Evolutionary conservation across 805 yeast genomes (phyloP).

Genomic region (Saturnispora gosingensis): DNA sequence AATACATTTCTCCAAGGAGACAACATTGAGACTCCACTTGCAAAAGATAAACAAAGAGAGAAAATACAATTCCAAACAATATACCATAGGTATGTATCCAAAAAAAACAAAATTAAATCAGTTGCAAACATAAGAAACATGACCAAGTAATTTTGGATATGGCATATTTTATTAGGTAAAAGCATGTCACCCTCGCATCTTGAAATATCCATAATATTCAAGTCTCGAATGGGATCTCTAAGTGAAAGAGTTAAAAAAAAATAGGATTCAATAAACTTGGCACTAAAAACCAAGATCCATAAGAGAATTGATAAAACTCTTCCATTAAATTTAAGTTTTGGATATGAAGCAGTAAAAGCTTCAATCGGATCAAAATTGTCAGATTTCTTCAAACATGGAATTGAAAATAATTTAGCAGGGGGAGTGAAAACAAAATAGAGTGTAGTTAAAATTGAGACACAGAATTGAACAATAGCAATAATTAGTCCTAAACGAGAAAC

Average conservation of each 20-base stretch:
- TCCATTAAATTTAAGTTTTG: constrained; percentile 31
- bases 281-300: constrained; percentile 40
- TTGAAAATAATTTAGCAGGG: constrained; percentile 26
- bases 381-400: constrained; percentile 15
- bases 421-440: constrained; percentile 35
- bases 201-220: constrained; percentile 34
- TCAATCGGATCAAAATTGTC: constrained; percentile 29
- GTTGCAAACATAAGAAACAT: constrained; percentile 34
- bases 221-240: constrained; percentile 42
- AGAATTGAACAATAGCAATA: constrained; percentile 35
- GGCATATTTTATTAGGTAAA: constrained; percentile 35
- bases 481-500: constrained; percentile 29
- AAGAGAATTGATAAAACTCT: constrained; percentile 33
- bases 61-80: constrained; percentile 45
- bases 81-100: constrained; percentile 52
- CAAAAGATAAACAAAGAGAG: constrained; percentile 40
- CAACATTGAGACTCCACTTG: constrained; percentile 44
- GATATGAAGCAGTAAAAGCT: constrained; percentile 36
- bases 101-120: constrained; percentile 41
- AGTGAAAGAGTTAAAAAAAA: constrained; percentile 44
- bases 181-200: constrained; percentile 36
- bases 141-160: constrained; percentile 33
- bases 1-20: constrained; percentile 53
- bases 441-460: constrained; percentile 33
- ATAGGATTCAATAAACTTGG: constrained; percentile 45